A percentile compares a stretch with the other conserved stretches of the same genome.
These are phyloP conservation scores for Saturnispora zaruensis DNA, from an alignment of 805 yeast genomes.

Conservation along the genomic window DNA sequence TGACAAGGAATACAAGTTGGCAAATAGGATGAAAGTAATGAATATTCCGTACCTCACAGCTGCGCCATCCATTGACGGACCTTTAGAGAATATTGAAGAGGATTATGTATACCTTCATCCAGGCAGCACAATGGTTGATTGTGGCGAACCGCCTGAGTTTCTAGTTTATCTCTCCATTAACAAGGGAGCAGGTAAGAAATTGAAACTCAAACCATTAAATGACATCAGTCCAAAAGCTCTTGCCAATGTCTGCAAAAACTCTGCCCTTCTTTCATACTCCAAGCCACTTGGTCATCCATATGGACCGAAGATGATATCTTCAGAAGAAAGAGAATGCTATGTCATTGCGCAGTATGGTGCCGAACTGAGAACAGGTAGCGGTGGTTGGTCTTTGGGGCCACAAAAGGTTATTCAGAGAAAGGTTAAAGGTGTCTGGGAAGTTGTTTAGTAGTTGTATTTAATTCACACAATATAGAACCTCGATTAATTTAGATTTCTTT, in stretches of 20 bases:
- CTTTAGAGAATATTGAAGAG: conserved; percentile 32
- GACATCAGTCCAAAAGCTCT: conserved; percentile 69
- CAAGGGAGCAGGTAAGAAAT: conserved; percentile 37
- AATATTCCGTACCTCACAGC: conserved; percentile 61
- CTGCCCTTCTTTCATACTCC: conserved; percentile 72
- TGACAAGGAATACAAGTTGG: conserved; percentile 50
- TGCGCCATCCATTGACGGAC: conserved; percentile 29
- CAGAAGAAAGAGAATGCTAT: conserved; percentile 74
- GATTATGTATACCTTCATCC: conserved; percentile 76
- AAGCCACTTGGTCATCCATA: conserved; percentile 89
- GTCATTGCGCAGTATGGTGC: conserved; percentile 90
- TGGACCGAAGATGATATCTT: conserved; percentile 61
- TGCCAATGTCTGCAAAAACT: conserved; percentile 64
- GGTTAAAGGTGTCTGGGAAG: conserved; percentile 58
- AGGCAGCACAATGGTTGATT: conserved; percentile 47
- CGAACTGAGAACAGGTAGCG: conserved; percentile 51
- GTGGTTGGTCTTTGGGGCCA: conserved; percentile 91
- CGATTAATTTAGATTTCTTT: not conserved
- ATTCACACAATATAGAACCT: not conserved
- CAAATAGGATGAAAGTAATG: conserved; percentile 49
- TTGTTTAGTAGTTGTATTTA: conserved; percentile 5
- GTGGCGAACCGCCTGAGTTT: conserved; percentile 65
- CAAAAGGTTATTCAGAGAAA: conserved; percentile 68
- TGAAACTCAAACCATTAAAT: conserved; percentile 68
- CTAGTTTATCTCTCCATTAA: conserved; percentile 67